Base-by-base conservation (phyloP, 176 grass and related monocot species). In the Tillandsia fasciculata region DNA sequence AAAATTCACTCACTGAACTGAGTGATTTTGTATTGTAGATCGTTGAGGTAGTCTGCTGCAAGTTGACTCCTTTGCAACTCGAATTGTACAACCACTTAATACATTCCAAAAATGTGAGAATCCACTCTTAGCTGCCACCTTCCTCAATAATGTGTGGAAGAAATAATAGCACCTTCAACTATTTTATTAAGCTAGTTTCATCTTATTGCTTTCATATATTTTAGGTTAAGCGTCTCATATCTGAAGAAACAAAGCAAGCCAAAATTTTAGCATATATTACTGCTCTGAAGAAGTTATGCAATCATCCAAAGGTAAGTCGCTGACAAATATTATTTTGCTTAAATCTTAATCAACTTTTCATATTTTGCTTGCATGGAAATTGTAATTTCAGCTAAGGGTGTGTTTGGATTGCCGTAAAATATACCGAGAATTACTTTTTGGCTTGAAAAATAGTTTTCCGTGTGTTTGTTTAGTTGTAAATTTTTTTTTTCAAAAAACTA, bases 231-330 rank as follows among this genome's bases (percentile, higher is more conserved):
- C 73, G 65, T 63, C 78, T 85, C 69, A 87, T 97, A 74, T 74
- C 83, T 58, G 86, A 92, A 85, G 89, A 92, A 70, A 67, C 82
- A 77, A 97, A 92, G 73, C 74, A 83, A 50, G 87, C 89, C 53
- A 92, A 88, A 75, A 85, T 97, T 92, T 83, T 97, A 70, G 93
- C 93, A 54, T 97, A 87, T 82, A 97, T 97, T 81, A 97, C 93
- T 15, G 89, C 86, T 74, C 89, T 96, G 72, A 96, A 96, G 71
- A 96, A 96, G 76, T 81, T 96, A 73, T 96, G 93, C 81, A 96
- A 96, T 61, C 93, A 96, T 81, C 93, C 93, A 63, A 96, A 96
- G 93, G 93, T 92, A 89, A 80, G 66, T 67, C 65, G 50, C 70
- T 70, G 79, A 69, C 63, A 73, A 29, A 64, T 77, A 70, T 52